phyloP scores from a whole-genome alignment of 2,329 filamentous ascomycete species.

The Ophiocordyceps camponoti-saundersi region DNA sequence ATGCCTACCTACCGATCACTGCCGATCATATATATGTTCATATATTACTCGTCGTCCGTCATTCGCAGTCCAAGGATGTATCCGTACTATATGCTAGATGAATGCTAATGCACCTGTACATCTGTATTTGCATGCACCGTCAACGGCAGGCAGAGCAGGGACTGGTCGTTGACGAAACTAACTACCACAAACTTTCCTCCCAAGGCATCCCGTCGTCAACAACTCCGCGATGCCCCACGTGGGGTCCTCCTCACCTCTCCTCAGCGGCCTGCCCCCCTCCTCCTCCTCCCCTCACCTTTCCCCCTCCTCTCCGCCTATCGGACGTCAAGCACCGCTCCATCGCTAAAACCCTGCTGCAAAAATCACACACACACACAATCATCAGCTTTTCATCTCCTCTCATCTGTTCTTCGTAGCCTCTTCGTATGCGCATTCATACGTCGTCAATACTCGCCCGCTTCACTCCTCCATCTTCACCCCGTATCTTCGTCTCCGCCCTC shows the following conservation, averaged over 20 bases:
- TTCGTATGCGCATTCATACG: slow-evolving; percentile 8
- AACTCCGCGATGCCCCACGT: too few species aligned
- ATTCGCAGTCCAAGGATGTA: too few species aligned
- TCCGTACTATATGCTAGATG: too few species aligned
- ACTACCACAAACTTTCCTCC: too few species aligned
- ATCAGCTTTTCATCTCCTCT: not conserved
- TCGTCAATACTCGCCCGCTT: slow-evolving; percentile 6
- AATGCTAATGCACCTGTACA: too few species aligned
- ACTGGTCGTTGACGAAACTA: too few species aligned
- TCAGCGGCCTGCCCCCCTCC: not conserved
- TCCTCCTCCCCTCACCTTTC: not conserved
- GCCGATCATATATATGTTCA: too few species aligned
- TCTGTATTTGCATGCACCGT: too few species aligned
- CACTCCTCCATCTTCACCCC: slow-evolving; percentile 3
- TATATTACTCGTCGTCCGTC: too few species aligned
- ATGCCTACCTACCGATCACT: too few species aligned
- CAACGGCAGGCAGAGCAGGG: too few species aligned
- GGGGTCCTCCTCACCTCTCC: not conserved
- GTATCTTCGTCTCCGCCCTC: slow-evolving; percentile 1
- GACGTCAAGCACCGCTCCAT: not conserved
- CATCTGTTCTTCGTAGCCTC: not conserved
- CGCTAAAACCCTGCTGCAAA: not conserved
- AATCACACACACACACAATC: not conserved
- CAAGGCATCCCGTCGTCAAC: too few species aligned
- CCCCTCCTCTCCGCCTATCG: not conserved